Base-by-base conservation (phyloP, 371 early-diverging fungal genomes). In the Cokeromyces recurvatus region DNA sequence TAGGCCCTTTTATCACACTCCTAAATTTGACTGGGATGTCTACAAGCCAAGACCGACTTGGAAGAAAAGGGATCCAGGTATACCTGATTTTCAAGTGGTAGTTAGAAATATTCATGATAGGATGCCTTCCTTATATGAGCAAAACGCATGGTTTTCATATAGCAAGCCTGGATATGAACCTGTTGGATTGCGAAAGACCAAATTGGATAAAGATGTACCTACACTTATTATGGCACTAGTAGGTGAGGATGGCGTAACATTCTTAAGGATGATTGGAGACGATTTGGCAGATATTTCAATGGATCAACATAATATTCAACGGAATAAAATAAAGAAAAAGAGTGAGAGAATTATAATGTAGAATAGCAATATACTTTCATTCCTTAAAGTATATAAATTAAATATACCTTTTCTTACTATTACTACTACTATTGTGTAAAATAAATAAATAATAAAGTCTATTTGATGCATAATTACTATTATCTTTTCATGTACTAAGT, bases 21-120 rank as follows among this genome's bases (percentile, higher is more conserved):
- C 34, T 9, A 11, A 29, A 29, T 56, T 75, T 20, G 68, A 76
- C 35, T 79, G 69, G 61, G 71, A 77, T 35, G 76, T 79, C 1
- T 79, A 77, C 50, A 72, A 71, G 20, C 79, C 79, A 29, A 67
- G 59, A 15, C 56, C 74, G 12, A 25, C 57, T n/a, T 79, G 73
- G 62, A 77, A 71, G 38, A 79, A 79, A 38, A 58, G 68, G 1
- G 68, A 73, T 23, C 77, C 77, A 7, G 75, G 79, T 24, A 39
- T 37, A 3, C 77, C 79, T 22, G 76, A 77, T 41, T 75, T 68
- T 45, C 62, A 53, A 4, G 50, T 79, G 2, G 66, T 75, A 4
- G 50, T 53, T 10, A 60, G 61, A 24, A 55, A 43, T 44, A 20
- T 52, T 0, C 47, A 34, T 24, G 52, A 55, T 2, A 16, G 39